phyloP scores from a whole-genome alignment of 768 basidiomycete species.

The Podaxis carcinomalis region DNA sequence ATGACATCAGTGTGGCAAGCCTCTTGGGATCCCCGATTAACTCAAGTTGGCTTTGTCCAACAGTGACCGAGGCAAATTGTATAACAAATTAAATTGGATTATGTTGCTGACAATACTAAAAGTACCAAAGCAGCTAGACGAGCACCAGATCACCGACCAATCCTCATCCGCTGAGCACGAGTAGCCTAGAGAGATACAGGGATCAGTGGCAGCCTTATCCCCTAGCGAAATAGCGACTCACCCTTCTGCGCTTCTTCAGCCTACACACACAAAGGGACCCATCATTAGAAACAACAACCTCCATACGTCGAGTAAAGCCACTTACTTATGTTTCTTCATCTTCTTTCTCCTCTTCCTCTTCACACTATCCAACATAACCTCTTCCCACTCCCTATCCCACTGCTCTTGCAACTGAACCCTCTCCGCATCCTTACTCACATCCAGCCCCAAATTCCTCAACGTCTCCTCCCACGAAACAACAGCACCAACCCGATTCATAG shows the following conservation, averaged over 20 bases:
- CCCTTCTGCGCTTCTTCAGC: conserved; percentile 88
- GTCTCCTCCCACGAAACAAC: conserved; percentile 66
- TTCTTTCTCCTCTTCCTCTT: conserved; percentile 87
- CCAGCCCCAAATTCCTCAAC: conserved; percentile 60
- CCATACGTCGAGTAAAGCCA: conserved; percentile 15
- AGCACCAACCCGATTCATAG: conserved; percentile 60
- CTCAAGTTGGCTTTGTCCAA: too few species aligned
- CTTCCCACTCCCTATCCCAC: conserved; percentile 56
- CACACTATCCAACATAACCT: conserved; percentile 72
- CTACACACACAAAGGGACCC: conserved; percentile 31
- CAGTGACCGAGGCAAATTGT: too few species aligned
- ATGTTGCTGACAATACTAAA: background rate
- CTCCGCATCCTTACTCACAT: conserved; percentile 43
- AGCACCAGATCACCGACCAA: background rate
- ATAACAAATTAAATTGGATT: background rate
- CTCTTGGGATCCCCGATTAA: too few species aligned
- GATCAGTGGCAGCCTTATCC: background rate
- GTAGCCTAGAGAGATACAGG: background rate
- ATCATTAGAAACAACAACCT: background rate
- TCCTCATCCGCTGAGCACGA: conserved; percentile 6
- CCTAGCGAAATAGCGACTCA: conserved; percentile 28
- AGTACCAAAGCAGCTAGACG: background rate
- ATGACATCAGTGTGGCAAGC: too few species aligned
- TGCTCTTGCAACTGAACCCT: conserved; percentile 49
- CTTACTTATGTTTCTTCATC: conserved; percentile 97